Evolutionary conservation across 768 basidiomycete genomes (phyloP).

Genomic region (Russula emetica): DNA sequence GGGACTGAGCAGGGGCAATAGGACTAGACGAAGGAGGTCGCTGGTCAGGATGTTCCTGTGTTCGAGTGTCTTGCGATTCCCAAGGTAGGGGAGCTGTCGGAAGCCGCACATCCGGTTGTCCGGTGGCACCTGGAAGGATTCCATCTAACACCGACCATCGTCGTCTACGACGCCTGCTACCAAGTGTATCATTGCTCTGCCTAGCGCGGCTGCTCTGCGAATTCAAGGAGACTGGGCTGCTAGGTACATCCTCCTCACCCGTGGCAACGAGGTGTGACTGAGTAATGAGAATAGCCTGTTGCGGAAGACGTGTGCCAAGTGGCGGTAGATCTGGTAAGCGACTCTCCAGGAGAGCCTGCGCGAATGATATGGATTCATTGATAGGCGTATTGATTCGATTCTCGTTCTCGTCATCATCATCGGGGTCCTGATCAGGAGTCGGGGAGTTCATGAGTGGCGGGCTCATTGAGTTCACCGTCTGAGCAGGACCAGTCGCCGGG

Average conservation of each 20-base stretch:
- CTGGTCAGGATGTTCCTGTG: conserved; percentile 7
- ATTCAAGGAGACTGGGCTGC: conserved; percentile 44
- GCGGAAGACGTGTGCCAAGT: conserved; percentile 56
- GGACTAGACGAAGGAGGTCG: not conserved
- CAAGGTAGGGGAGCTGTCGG: not conserved
- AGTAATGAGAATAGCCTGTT: conserved; percentile 63
- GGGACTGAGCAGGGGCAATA: conserved; percentile 1
- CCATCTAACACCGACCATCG: conserved; percentile 71
- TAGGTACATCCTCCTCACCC: conserved; percentile 43
- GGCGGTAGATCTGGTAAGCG: conserved; percentile 73
- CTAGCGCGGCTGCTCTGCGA: conserved; percentile 36
- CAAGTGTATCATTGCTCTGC: conserved; percentile 27
- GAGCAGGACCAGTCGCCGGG: conserved; percentile 33
- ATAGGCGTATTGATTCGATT: conserved; percentile 28
- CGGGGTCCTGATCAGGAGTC: conserved; percentile 36
- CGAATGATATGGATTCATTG: conserved; percentile 64
- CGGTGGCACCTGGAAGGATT: conserved; percentile 36
- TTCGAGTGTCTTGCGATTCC: conserved; percentile 12
- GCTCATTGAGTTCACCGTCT: conserved; percentile 12
- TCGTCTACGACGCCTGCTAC: conserved; percentile 46
- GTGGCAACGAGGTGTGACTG: conserved; percentile 39
- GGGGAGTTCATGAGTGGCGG: conserved; percentile 25
- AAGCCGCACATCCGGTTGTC: conserved; percentile 23
- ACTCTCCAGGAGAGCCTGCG: conserved; percentile 72
- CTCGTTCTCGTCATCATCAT: conserved; percentile 30